A percentile compares a stretch with the other conserved stretches of the same genome.
Conservation (phyloP, 1,139 yeast genomes). For the Scheffersomyces stambukii region DNA sequence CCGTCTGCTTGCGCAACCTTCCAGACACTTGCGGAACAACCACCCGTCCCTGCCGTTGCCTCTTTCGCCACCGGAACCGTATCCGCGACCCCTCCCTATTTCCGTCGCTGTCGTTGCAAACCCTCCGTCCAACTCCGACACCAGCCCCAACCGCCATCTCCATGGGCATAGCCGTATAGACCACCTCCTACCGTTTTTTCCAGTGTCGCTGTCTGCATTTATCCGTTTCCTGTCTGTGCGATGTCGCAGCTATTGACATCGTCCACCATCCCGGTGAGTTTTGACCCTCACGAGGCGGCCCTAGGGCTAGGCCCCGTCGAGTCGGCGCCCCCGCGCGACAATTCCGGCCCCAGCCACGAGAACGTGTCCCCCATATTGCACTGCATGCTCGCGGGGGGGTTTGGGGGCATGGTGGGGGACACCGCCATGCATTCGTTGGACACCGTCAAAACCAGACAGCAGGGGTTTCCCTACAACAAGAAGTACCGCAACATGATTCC, state of each 20-base stretch:
- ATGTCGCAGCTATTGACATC: constrained; percentile 35
- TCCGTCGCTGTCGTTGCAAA: no score
- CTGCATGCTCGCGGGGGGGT: constrained; percentile 84
- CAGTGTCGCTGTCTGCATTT: constrained; percentile 1
- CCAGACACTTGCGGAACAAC: no score
- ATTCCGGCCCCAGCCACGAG: not conserved
- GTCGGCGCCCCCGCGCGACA: not conserved
- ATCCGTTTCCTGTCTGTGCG: constrained; percentile 6
- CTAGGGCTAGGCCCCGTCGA: not conserved
- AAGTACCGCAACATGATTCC: constrained; percentile 65
- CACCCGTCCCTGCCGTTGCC: no score
- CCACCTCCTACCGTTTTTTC: no score
- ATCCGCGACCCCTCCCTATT: no score
- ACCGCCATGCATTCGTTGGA: constrained; percentile 92
- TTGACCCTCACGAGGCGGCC: constrained; percentile 21
- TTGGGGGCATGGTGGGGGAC: constrained; percentile 94
- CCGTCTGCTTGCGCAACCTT: no score
- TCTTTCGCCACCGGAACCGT: no score
- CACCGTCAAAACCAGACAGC: constrained; percentile 95
- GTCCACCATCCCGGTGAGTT: constrained; percentile 43
- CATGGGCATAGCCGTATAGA: no score
- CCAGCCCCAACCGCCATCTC: no score
- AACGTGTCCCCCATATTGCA: constrained; percentile 45
- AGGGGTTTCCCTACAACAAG: constrained; percentile 69
- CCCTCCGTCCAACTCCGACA: no score